Percentiles rank a stretch among this genome's conserved stretches.
Conservation (phyloP, 73 alveolate species). For the Uronychia binucleata region DNA sequence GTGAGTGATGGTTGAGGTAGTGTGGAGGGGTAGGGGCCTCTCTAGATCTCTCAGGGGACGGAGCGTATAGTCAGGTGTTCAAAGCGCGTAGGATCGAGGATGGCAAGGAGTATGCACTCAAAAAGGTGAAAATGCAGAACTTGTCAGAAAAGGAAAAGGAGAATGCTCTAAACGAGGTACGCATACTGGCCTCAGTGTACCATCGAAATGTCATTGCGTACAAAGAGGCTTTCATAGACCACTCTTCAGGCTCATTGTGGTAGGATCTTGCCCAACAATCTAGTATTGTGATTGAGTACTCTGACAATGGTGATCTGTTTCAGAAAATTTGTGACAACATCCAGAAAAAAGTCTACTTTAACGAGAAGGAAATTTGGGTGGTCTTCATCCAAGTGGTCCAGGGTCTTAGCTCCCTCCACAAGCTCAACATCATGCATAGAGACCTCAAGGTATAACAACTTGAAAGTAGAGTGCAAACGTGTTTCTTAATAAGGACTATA, state of each 20-base stretch:
- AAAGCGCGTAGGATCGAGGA: conserved; percentile 36
- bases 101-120: conserved; percentile 39
- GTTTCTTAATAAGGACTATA: conserved; percentile 49
- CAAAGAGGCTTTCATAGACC: conserved; percentile 69
- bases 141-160: conserved; percentile 46
- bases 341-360: conserved; percentile 39
- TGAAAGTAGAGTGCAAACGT: conserved; percentile 72
- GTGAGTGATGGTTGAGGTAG: conserved; percentile 3
- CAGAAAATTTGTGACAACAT: conserved; percentile 57
- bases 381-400: conserved; percentile 63
- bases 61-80: conserved; percentile 45
- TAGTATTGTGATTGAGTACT: conserved; percentile 88
- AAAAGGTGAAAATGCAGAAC: conserved; percentile 41
- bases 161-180: conserved; percentile 58
- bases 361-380: conserved; percentile 80
- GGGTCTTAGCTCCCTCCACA: conserved; percentile 72
- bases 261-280: background rate
- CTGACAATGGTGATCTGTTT: conserved; percentile 83
- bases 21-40: too few species aligned
- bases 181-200: conserved; percentile 61
- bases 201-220: conserved; percentile 73
- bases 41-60: conserved; percentile 56
- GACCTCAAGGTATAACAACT: conserved; percentile 56
- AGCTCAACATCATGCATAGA: conserved; percentile 69
- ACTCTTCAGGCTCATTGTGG: conserved; percentile 20